These are phyloP conservation scores for Sungouiella blattae DNA, from an alignment of 805 yeast genomes.

Conservation along the genomic window DNA sequence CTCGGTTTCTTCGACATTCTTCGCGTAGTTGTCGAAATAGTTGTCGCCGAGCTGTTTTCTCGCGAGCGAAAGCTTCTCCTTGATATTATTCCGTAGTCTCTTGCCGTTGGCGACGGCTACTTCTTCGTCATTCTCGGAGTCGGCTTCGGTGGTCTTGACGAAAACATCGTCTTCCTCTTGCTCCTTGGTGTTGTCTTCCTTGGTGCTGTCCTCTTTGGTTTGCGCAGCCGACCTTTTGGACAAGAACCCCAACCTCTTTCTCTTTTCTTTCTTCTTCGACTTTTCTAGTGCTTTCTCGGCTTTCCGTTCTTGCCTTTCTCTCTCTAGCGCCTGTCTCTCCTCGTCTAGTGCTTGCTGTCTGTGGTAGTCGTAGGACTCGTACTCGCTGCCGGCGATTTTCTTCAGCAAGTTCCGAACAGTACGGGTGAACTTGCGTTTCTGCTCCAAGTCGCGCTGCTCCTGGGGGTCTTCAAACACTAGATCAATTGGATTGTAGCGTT, in stretches of 20 bases:
- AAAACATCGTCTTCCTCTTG: constrained; percentile 1
- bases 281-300: neutral
- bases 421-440: constrained; percentile 20
- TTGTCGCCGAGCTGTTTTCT: constrained; percentile 4
- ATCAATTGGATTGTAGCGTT: constrained; percentile 38
- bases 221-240: neutral
- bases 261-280: no score
- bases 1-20: constrained; percentile 3
- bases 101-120: neutral
- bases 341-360: constrained; percentile 14
- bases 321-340: neutral
- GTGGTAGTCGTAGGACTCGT: constrained; percentile 35
- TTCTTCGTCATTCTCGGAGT: constrained; percentile 1
- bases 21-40: constrained; percentile 6
- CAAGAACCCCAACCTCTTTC: no score
- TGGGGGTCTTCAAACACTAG: constrained; percentile 32
- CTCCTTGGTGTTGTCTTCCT: no score
- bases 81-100: constrained; percentile 2
- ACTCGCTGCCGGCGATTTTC: constrained; percentile 29
- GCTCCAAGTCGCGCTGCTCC: constrained; percentile 13
- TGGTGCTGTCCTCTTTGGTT: neutral
- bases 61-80: constrained; percentile 2
- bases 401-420: constrained; percentile 28
- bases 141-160: constrained; percentile 1
- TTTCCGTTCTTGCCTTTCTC: neutral